Base-by-base conservation (phyloP, 1,284 basidiomycete genomes). In the Fomitopsis betulina region DNA sequence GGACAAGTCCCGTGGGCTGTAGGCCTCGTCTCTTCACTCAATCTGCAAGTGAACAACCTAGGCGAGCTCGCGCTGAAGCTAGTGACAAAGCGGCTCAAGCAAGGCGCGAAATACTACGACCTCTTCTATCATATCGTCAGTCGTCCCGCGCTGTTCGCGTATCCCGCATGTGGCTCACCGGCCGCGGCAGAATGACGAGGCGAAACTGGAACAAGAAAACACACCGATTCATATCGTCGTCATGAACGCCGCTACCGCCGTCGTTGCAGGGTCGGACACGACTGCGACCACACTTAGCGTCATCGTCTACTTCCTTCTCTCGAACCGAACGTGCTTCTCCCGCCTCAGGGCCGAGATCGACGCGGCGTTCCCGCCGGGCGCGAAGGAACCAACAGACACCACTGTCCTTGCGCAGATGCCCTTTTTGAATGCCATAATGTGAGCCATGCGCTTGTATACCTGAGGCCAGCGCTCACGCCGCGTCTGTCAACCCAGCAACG, bases 311-410 rank as follows among this genome's bases (percentile, higher is more conserved):
- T 75, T 73, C 32, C 65, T 86, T 2, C 63, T 84, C 6, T 68
- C 66, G 37, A 67, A 85, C 60, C 81, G 79, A 0, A 70, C 70
- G 2, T 68, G 69, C 23, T 79, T 80, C 60, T 69, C 72, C 15
- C 73, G 74, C 5, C 70, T 85, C 3, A 77, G 76, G 59, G 68
- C 65, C 2, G 84, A 86, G 66, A 71, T 86, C 23, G 85, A 86
- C 62, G 35, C 5, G 9, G 25, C 21, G 15, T 53, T 21, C 21
- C 19, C 60, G 70, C 43, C 67, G 65, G 7, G 64, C 61, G 13
- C 49, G 12, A 65, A 68, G 51, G 64, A 73, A 43, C 54, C 67
- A 1, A 38, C 67, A 10, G 65, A 70, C 32, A 53, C 62, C 1
- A 53, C 54, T 15, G 60, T 62, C 23, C 64, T 68, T 39, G 49